Evolutionary conservation across 306 rosid species (phyloP), one percentile per base, ranked within the genome.

Genomic region (Glycyrrhiza uralensis): DNA sequence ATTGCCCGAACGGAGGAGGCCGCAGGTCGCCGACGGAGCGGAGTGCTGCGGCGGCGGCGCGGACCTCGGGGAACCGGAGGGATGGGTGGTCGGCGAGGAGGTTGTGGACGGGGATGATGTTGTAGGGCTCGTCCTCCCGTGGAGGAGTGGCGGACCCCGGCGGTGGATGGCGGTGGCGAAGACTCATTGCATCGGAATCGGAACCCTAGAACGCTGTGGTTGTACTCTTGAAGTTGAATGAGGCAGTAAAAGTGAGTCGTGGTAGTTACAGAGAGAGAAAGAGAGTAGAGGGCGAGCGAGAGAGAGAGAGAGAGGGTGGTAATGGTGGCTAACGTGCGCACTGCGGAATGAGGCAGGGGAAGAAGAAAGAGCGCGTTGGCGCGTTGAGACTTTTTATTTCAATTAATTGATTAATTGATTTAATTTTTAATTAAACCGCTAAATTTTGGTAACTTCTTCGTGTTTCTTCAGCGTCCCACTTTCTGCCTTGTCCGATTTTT

Each of bases 1-100:
- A 94, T 83, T 81, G 89, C 9, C 17, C 69, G 75, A 79, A 86
- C 0, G 95, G 98, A 1, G 96, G 98, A 1, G 81, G 76, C 0
- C 97, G 81, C 81, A 93, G 96, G 71, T 91, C 33, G 0, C 97
- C 97, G 0, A 91, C 96, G 13, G 96, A 38, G 1, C 77, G 80
- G 4, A 93, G 85, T 0, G 94, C 89, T 0, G 96, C 87, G 0
- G 77, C 85, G 8, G 92, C 94, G 13, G 98, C 98, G 10, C 98
- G 96, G 0, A 91, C 97, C 83, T 93, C 98, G 0, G 97, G 98
- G 66, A 78, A 91, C 0, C 96, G 94, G 11, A 93, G 97, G 0
- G 97, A 71, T 0, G 98, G 98, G 85, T 93, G 98, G 79, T 93
- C 97, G 0, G 91, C 92, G 5, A 93, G 97, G 75, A 93, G 92